A percentile compares a stretch with the other conserved stretches of the same genome.
phyloP scores from a whole-genome alignment of 202 grass and related monocot genomes.

The Carex sylvatica region DNA sequence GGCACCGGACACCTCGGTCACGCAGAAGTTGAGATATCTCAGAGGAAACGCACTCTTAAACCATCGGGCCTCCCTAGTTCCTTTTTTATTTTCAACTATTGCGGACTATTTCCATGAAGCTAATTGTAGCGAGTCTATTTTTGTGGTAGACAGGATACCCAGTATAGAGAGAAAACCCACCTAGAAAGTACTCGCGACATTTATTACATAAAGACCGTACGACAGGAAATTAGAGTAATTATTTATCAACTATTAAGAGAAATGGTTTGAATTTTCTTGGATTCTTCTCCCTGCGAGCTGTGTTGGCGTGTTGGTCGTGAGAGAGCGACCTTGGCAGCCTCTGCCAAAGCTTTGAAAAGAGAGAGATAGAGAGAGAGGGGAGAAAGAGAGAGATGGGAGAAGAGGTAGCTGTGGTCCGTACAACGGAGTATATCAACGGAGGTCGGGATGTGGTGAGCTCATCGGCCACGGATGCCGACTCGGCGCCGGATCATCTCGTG shows the following conservation, averaged over 20 bases:
- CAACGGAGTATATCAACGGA: neutral
- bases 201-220: neutral
- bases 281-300: neutral
- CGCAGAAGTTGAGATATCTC: too few relatives aligned
- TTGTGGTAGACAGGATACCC: neutral
- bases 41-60: too few relatives aligned
- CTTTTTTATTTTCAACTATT: neutral
- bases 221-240: neutral
- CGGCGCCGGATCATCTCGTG: slow-evolving; percentile 53
- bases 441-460: neutral
- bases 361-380: neutral
- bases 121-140: neutral
- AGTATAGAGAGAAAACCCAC: neutral
- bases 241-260: slow-evolving; percentile 17
- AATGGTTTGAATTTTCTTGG: slow-evolving; percentile 11
- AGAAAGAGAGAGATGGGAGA: slow-evolving; percentile 24
- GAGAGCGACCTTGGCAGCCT: neutral
- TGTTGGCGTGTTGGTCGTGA: slow-evolving; percentile 10
- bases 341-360: neutral
- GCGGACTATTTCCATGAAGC: neutral
- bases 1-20: too few relatives aligned
- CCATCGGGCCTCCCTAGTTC: too few relatives aligned
- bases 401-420: slow-evolving; percentile 19
- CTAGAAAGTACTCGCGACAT: neutral
- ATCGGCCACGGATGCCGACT: slow-evolving; percentile 12